These are phyloP conservation scores for Ilyonectria sp. DNA, from an alignment of 2,329 filamentous ascomycete species.

Conservation along the genomic window DNA sequence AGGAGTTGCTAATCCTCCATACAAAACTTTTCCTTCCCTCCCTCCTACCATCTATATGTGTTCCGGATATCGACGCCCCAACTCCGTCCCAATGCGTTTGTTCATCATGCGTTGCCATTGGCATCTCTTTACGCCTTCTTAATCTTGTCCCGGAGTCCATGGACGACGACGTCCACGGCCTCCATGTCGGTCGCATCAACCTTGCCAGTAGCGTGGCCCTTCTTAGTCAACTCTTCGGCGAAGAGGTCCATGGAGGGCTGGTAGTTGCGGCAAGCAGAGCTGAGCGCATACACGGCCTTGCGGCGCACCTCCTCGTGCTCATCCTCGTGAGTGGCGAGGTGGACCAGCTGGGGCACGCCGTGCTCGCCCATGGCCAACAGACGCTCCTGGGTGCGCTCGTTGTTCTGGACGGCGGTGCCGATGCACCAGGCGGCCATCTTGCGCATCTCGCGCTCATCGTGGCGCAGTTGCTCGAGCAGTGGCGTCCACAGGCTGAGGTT, in stretches of 20 bases:
- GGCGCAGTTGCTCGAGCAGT: slow-evolving; percentile 78
- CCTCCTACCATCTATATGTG: slow-evolving; percentile 12
- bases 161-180: slow-evolving; percentile 82
- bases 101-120: slow-evolving; percentile 32
- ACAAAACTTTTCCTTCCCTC: slow-evolving; percentile 29
- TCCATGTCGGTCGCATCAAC: slow-evolving; percentile 93
- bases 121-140: slow-evolving; percentile 47
- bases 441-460: slow-evolving; percentile 80
- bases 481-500: slow-evolving; percentile 86
- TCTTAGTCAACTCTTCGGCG: slow-evolving; percentile 72
- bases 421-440: slow-evolving; percentile 95
- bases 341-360: slow-evolving; percentile 79
- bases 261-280: slow-evolving; percentile 88
- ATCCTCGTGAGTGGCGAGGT: slow-evolving; percentile 73
- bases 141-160: slow-evolving; percentile 72
- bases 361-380: slow-evolving; percentile 67
- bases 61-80: slow-evolving; percentile 42
- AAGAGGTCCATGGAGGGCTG: slow-evolving; percentile 84
- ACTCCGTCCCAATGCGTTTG: slow-evolving; percentile 57
- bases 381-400: slow-evolving; percentile 85
- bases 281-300: slow-evolving; percentile 92
- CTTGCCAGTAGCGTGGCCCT: slow-evolving; percentile 69
- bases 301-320: slow-evolving; percentile 77
- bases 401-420: slow-evolving; percentile 97
- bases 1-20: slow-evolving; percentile 38